A percentile compares a stretch with the other conserved stretches of the same genome.
Evolutionary conservation across 768 basidiomycete species (phyloP).

Genomic region (Cyclocybe cylindracea): DNA sequence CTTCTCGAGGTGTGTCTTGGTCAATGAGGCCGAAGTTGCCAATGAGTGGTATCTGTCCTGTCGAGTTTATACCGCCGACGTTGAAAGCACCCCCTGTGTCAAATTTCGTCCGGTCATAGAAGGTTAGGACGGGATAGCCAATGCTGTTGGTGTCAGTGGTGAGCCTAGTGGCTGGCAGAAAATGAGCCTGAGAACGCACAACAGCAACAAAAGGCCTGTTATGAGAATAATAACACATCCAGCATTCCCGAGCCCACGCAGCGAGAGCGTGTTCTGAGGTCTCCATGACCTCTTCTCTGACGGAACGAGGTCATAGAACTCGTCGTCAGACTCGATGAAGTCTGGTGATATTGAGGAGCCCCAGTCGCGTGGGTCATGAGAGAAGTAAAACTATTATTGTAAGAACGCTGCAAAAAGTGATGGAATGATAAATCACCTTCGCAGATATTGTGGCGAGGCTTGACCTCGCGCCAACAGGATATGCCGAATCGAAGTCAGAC

Average conservation of each 20-base stretch:
- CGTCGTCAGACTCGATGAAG: slow-evolving; percentile 43
- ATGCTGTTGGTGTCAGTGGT: slow-evolving; percentile 22
- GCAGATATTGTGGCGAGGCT: slow-evolving; percentile 27
- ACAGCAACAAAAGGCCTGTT: slow-evolving; percentile 50
- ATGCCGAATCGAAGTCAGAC: slow-evolving; percentile 31
- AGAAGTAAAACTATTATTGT: slow-evolving; percentile 45
- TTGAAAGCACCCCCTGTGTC: slow-evolving; percentile 35
- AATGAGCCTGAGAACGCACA: slow-evolving; percentile 46
- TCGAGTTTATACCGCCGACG: slow-evolving; percentile 56
- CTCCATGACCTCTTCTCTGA: not conserved
- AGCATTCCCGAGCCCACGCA: slow-evolving; percentile 69
- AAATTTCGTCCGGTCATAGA: slow-evolving; percentile 22
- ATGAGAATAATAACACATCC: slow-evolving; percentile 50
- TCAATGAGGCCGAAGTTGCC: slow-evolving; percentile 62
- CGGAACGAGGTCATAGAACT: slow-evolving; percentile 26
- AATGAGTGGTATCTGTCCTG: slow-evolving; percentile 57
- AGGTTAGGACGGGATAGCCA: slow-evolving; percentile 38
- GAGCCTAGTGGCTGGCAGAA: not conserved
- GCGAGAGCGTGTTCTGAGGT: slow-evolving; percentile 42
- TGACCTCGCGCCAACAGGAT: slow-evolving; percentile 30
- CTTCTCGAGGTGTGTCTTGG: slow-evolving; percentile 53
- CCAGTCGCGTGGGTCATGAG: slow-evolving; percentile 59
- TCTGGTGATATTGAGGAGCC: slow-evolving; percentile 46
- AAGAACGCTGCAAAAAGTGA: not conserved
- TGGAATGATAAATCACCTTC: slow-evolving; percentile 16